Base-by-base conservation (phyloP, 352 stramenopile species). In the Vaucheria bursata region DNA sequence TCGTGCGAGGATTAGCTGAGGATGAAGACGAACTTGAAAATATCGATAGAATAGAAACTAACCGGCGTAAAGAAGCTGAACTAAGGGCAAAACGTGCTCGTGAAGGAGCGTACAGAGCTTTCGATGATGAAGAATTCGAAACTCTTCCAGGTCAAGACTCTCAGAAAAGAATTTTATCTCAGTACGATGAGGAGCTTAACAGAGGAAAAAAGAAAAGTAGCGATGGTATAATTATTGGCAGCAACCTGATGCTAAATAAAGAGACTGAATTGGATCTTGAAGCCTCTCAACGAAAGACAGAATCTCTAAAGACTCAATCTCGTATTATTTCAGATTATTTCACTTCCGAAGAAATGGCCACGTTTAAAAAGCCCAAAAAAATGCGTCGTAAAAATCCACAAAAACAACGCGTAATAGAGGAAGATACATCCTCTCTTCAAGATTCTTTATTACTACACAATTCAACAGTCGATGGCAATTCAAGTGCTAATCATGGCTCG, bases 91-190 rank as follows among this genome's bases (percentile, higher is more conserved):
- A 94, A 37, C 78, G 94, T 3, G 88, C 85, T 71, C 88, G 88
- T 50, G 87, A 91, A 81, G 90, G 90, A 0, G 88, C 93, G 65
- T 98, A 98, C 87, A 89, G 90, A 6, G 95, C 91, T 0, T 96
- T 93, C 79, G 95, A 98, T 83, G 94, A 98, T 84, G 93, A 97
- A 75, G 95, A 98, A 85, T 98, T 98, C 84, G 87, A 97, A 76
- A 87, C 92, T 73, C 85, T 88, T n/a, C 8, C 34, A 2, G 53
- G 53, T 2, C 31, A 2, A 34, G 2, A 2, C 2, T 2, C 2
- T 31, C 53, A 68, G 53, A 31, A 34, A 31, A 87, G 87, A 32
- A 69, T 96, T 33, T 67, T 96, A 40, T 85, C 88, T 0, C 91
- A 96, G n/a, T 96, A 96, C 78, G 90, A 96, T 69, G 88, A 94